Base-by-base conservation (phyloP, 768 basidiomycete genomes). In the Leucocoprinus leucothites region DNA sequence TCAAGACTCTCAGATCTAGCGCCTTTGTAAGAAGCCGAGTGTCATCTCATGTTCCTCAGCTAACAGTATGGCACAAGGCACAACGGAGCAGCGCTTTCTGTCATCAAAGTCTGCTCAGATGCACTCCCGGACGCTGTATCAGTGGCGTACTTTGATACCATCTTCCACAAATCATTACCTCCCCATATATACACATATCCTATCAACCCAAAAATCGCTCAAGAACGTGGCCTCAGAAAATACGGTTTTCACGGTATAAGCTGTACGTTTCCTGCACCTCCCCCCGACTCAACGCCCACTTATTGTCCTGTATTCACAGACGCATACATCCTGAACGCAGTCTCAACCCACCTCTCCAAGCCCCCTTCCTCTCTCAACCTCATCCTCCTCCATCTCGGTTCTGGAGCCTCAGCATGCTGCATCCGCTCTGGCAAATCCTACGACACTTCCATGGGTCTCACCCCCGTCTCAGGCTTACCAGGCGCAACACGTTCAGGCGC, bases 191-290 rank as follows among this genome's bases (percentile, higher is more conserved):
- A 87, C 36, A 87, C 82, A 49, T 95, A 94, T 64, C 83, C 92
- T 0, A 86, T 96, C 50, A 72, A 87, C 58, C 87, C 81, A 60
- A 64, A 71, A 8, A 71, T 87, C 42, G 82, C 88, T 0, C 73
- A 74, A 36, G 71, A 81, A 42, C 82, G 84, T 43, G 87, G 89
- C 0, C 75, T 96, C 43, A 84, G 83, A 65, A 94, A 93, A 69
- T 96, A 95, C 64, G 94, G 94, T 16, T 94, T 94, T 68, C 94
- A 97, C 63, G 94, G 94, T 2, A 65, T 94, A 61, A 87, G 85
- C 61, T 89, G 86, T 82, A 58, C 26, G 80, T 71, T 43, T 18
- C 2, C 13, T 46, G 16, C 13, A 11, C 36, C n/a, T 8, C 54
- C 22, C 9, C 42, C n/a, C 36, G 46, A 21, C 21, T 19, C 5